phyloP scores from a whole-genome alignment of 2,329 filamentous ascomycete genomes.

The Botrytis fragariae region DNA sequence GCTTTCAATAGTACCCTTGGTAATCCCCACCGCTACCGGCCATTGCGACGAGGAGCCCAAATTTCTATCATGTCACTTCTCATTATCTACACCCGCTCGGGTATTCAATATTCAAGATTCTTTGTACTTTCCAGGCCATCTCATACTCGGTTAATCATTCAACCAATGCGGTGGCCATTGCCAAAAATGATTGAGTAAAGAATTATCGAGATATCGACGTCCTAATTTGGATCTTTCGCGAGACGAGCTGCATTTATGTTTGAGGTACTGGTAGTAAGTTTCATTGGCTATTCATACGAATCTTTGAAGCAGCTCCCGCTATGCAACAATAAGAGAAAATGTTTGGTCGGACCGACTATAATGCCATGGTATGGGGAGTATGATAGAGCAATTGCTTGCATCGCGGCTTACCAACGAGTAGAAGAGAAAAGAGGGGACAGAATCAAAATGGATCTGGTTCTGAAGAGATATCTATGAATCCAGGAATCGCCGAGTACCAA shows the following conservation, averaged over 20 bases:
- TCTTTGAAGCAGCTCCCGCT: background rate
- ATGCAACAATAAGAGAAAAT: background rate
- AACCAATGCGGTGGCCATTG: background rate
- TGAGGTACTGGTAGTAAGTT: background rate
- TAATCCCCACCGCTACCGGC: background rate
- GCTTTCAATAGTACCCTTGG: background rate
- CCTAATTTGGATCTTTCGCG: background rate
- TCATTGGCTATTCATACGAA: slow-evolving; percentile 7
- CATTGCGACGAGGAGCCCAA: too few species aligned
- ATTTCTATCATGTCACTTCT: background rate
- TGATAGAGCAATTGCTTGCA: background rate
- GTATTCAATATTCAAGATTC: background rate
- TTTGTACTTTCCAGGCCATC: background rate
- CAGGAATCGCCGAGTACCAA: background rate
- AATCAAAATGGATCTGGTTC: background rate
- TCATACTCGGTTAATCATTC: background rate
- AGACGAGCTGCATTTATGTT: background rate
- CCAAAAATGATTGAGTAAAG: too few species aligned
- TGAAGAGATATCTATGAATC: background rate
- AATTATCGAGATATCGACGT: background rate
- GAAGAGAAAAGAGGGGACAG: background rate
- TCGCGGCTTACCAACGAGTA: background rate
- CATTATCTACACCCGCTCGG: background rate
- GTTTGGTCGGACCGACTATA: slow-evolving; percentile 2
- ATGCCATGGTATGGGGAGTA: background rate